These are phyloP conservation scores for Phytophthora podocarpi DNA, from an alignment of 352 stramenopile species.

Conservation along the genomic window DNA sequence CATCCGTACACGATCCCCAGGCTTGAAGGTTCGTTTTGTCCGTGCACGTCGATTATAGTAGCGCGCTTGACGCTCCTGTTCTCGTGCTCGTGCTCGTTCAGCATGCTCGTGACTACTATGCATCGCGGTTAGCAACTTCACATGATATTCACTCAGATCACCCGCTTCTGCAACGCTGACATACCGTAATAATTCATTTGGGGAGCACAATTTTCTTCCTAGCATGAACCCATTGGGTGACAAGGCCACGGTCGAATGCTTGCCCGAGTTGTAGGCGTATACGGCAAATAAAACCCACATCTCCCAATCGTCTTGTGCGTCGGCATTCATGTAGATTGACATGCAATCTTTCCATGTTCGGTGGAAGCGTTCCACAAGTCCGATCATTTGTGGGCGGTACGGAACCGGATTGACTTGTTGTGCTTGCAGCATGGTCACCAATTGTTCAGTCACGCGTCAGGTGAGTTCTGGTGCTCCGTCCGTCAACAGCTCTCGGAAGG, in stretches of 20 bases:
- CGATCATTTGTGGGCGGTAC: background rate
- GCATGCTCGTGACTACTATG: too few species aligned
- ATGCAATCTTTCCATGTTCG: background rate
- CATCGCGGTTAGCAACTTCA: background rate
- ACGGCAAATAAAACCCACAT: background rate
- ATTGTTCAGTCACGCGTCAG: background rate
- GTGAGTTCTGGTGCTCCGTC: background rate
- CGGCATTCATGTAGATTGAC: background rate
- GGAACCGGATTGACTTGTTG: background rate
- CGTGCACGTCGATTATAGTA: too few species aligned
- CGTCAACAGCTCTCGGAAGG: background rate
- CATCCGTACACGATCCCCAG: too few species aligned
- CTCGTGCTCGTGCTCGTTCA: too few species aligned
- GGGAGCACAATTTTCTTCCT: background rate
- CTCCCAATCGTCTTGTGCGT: background rate
- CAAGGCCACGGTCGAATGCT: background rate
- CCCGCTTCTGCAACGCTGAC: background rate
- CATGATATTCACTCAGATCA: background rate
- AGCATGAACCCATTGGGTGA: constrained; percentile 2
- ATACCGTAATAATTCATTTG: background rate
- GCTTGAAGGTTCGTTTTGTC: too few species aligned
- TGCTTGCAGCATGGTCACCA: background rate
- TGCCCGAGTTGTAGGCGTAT: background rate
- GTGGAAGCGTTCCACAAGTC: background rate
- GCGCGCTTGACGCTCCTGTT: too few species aligned